phyloP scores from a whole-genome alignment of 2,329 filamentous ascomycete genomes.

The Juglanconis oblonga region DNA sequence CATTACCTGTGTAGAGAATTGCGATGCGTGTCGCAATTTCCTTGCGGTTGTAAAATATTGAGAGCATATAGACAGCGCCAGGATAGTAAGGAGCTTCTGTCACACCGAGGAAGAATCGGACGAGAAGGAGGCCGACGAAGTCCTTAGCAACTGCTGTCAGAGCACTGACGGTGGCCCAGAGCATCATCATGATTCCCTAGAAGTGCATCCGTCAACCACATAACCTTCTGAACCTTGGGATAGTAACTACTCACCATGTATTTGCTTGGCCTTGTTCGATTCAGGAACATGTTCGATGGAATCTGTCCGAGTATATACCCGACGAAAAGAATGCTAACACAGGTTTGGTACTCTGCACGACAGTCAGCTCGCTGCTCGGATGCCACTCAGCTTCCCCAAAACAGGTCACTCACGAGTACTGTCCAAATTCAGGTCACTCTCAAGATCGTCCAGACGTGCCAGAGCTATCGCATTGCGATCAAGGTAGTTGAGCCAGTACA shows the following conservation, averaged over 20 bases:
- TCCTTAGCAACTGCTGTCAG: slow-evolving; percentile 39
- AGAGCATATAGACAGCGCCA: slow-evolving; percentile 51
- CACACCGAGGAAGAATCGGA: slow-evolving; percentile 40
- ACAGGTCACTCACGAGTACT: slow-evolving; percentile 27
- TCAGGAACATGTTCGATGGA: slow-evolving; percentile 25
- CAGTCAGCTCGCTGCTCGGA: too few relatives aligned
- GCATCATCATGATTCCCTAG: slow-evolving; percentile 32
- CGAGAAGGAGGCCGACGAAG: slow-evolving; percentile 38
- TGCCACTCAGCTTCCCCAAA: neutral
- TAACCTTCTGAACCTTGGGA: slow-evolving; percentile 40
- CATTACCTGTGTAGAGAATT: slow-evolving; percentile 56
- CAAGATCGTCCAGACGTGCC: slow-evolving; percentile 51
- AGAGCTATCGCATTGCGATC: slow-evolving; percentile 56
- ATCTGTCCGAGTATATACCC: slow-evolving; percentile 31
- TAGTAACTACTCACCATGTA: slow-evolving; percentile 36
- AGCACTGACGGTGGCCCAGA: slow-evolving; percentile 39
- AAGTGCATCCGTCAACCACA: slow-evolving; percentile 27
- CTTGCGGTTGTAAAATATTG: slow-evolving; percentile 62
- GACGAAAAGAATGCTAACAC: slow-evolving; percentile 48
- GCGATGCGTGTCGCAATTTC: slow-evolving; percentile 63
- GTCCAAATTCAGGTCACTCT: slow-evolving; percentile 46
- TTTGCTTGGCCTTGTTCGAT: slow-evolving; percentile 34
- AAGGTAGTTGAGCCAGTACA: slow-evolving; percentile 26
- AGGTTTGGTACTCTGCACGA: slow-evolving; percentile 42
- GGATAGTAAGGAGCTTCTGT: slow-evolving; percentile 37